Evolutionary conservation across 306 rosid species (phyloP).

Genomic region (Cucumis melo): DNA sequence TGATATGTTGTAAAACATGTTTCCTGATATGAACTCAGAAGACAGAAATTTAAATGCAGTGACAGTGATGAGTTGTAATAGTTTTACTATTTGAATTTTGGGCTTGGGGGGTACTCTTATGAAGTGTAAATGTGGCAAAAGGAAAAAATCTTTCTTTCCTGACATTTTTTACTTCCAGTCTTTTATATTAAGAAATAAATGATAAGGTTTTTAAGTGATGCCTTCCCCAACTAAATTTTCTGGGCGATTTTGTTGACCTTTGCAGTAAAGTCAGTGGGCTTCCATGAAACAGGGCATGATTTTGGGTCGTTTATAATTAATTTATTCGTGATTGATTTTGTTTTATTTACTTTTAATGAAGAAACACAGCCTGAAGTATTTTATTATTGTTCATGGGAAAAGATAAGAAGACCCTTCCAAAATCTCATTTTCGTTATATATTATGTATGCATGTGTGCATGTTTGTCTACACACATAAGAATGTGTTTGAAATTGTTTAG

Average conservation of each 20-base stretch:
- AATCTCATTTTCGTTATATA: too few species aligned
- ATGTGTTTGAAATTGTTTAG: too few species aligned
- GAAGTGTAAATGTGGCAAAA: background rate
- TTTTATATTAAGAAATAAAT: background rate
- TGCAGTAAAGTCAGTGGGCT: background rate
- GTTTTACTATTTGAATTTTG: background rate
- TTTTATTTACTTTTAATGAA: background rate
- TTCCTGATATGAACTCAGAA: constrained; percentile 1
- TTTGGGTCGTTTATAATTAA: background rate
- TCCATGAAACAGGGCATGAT: background rate
- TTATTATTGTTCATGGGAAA: too few species aligned
- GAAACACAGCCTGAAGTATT: background rate
- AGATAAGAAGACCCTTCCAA: too few species aligned
- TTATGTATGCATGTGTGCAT: too few species aligned
- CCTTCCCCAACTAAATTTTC: background rate
- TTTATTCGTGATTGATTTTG: background rate
- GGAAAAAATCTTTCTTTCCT: background rate
- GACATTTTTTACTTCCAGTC: background rate
- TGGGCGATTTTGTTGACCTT: background rate
- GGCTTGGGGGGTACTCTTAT: background rate
- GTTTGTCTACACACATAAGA: too few species aligned
- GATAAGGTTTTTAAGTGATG: background rate
- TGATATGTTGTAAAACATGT: background rate
- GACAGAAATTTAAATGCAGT: background rate
- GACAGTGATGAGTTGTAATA: background rate